Conservation (phyloP, 352 stramenopile genomes). For the Globisporangium orthogonon region DNA sequence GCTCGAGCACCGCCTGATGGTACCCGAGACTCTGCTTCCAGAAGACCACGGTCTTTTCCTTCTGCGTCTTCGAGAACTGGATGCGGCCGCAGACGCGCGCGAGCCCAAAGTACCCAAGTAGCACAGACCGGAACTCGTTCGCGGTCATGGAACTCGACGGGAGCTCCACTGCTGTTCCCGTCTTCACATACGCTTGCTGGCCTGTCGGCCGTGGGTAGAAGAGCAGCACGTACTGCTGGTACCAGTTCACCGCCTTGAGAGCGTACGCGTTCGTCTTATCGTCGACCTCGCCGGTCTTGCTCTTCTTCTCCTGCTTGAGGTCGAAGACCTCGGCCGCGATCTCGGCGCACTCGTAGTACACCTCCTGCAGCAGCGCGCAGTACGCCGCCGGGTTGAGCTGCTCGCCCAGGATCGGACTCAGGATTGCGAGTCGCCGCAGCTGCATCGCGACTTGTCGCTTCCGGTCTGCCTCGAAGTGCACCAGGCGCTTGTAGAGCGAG, state of each 20-base stretch:
- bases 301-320: conserved; percentile 45
- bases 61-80: conserved; percentile 23
- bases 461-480: conserved; percentile 41
- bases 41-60: conserved; percentile 42
- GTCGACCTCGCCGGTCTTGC: conserved; percentile 6
- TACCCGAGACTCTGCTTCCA: conserved; percentile 59
- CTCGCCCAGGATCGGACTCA: conserved; percentile 36
- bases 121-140: conserved; percentile 32
- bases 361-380: conserved; percentile 49
- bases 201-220: conserved; percentile 33
- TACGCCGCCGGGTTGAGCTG: conserved; percentile 51
- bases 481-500: conserved; percentile 42
- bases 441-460: conserved; percentile 69
- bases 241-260: conserved; percentile 61
- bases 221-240: conserved; percentile 61
- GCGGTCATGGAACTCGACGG: conserved; percentile 24
- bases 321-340: conserved; percentile 54
- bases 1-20: conserved; percentile 32
- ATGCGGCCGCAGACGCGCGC: conserved; percentile 60
- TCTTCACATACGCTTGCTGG: conserved; percentile 5
- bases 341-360: conserved; percentile 61
- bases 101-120: conserved; percentile 56
- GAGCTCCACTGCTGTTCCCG: conserved; percentile 21
- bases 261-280: conserved; percentile 43
- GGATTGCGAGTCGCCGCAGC: conserved; percentile 33